Percentiles rank a stretch among this genome's conserved stretches.
phyloP scores from a whole-genome alignment of 352 stramenopile species.

The Globisporangium camurandrum region DNA sequence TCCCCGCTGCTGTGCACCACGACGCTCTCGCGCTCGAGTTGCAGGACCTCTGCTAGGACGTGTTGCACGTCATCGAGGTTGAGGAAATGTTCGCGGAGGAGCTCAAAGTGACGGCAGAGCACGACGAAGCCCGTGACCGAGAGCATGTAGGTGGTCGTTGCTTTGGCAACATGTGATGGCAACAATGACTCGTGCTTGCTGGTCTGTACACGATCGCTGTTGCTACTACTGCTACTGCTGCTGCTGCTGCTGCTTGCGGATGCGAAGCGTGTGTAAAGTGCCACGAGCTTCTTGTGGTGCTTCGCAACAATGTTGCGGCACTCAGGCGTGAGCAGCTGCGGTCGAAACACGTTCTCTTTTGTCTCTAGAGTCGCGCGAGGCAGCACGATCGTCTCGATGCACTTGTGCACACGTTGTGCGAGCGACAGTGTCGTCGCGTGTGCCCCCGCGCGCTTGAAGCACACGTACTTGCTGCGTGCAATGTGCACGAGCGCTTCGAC shows the following conservation, averaged over 20 bases:
- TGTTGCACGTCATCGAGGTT: slow-evolving; percentile 60
- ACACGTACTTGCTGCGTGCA: slow-evolving; percentile 28
- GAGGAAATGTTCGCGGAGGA: slow-evolving; percentile 50
- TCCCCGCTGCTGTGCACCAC: slow-evolving; percentile 1
- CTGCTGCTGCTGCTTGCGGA: neutral
- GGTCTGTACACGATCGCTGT: no score
- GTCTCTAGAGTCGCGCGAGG: slow-evolving; percentile 42
- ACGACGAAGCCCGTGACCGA: slow-evolving; percentile 38
- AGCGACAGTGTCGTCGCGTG: slow-evolving; percentile 11
- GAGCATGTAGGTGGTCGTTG: slow-evolving; percentile 20
- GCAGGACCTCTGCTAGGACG: slow-evolving; percentile 46
- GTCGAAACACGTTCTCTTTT: slow-evolving; percentile 42
- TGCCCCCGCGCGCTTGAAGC: slow-evolving; percentile 10
- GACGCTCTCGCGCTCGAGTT: slow-evolving; percentile 51
- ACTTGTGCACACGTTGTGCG: slow-evolving; percentile 30
- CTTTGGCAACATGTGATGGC: neutral
- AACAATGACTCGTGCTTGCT: neutral
- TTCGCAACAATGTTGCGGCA: slow-evolving; percentile 47
- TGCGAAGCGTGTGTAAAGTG: slow-evolving; percentile 40
- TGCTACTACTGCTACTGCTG: neutral
- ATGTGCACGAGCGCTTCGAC: slow-evolving; percentile 59
- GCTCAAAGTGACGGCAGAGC: slow-evolving; percentile 39
- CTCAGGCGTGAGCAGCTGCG: slow-evolving; percentile 31
- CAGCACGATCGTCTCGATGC: slow-evolving; percentile 48
- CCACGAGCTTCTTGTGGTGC: slow-evolving; percentile 34